Percentiles rank a stretch among this genome's conserved stretches.
Evolutionary conservation across 2,329 filamentous ascomycete genomes (phyloP).

Genomic region (Gyromitra esculenta): DNA sequence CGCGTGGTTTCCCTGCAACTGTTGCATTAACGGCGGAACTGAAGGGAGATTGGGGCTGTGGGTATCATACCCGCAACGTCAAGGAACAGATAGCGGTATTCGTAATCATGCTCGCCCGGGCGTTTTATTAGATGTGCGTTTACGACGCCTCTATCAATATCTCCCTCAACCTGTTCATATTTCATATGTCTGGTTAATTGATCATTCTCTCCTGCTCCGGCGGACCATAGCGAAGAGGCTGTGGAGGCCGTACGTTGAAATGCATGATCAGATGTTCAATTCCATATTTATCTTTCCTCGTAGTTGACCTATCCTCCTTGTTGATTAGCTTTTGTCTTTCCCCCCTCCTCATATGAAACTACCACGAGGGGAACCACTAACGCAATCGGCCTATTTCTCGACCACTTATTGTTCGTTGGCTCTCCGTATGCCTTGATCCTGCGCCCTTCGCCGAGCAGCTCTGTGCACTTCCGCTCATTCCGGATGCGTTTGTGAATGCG

Average conservation of each 20-base stretch:
- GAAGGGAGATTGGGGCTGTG: not conserved
- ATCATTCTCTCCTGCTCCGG: not conserved
- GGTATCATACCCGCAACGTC: slow-evolving; percentile 50
- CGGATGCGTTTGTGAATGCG: slow-evolving; percentile 49
- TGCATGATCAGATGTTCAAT: slow-evolving; percentile 53
- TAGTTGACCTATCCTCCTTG: slow-evolving; percentile 37
- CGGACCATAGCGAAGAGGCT: not conserved
- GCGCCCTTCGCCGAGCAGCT: slow-evolving; percentile 41
- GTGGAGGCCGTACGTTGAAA: slow-evolving; percentile 50
- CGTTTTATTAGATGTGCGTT: slow-evolving; percentile 50
- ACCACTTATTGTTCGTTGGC: slow-evolving; percentile 52
- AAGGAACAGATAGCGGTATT: slow-evolving; percentile 53
- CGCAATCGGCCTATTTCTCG: slow-evolving; percentile 55
- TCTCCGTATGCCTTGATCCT: slow-evolving; percentile 56
- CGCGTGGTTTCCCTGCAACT: slow-evolving; percentile 44
- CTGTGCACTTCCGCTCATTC: slow-evolving; percentile 43
- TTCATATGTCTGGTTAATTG: slow-evolving; percentile 14
- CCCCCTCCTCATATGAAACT: slow-evolving; percentile 5
- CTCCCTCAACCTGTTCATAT: slow-evolving; percentile 50
- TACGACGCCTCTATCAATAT: slow-evolving; percentile 53
- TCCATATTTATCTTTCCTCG: slow-evolving; percentile 49
- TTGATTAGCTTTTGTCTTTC: slow-evolving; percentile 14
- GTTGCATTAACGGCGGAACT: slow-evolving; percentile 1
- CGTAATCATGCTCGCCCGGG: slow-evolving; percentile 44
- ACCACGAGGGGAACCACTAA: slow-evolving; percentile 27